phyloP scores from a whole-genome alignment of 208 protist species.

The Acanthamoeba royreba region DNA sequence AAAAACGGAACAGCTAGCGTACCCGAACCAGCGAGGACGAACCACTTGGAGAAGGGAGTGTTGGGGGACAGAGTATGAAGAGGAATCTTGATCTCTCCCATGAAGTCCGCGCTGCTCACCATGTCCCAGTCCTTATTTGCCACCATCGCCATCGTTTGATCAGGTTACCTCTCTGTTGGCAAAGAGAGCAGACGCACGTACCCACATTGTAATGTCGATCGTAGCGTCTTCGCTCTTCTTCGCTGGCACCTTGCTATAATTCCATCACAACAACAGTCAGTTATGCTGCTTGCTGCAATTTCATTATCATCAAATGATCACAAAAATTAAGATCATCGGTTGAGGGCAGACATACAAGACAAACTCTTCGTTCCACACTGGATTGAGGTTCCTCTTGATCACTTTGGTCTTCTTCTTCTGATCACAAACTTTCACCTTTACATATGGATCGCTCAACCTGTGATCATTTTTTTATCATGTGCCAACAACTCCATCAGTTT shows the following conservation, averaged over 20 bases:
- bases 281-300: too few relatives aligned
- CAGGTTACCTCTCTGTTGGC: too few relatives aligned
- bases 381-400: slow-evolving; percentile 43
- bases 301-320: too few relatives aligned
- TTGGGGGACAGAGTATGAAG: not conserved
- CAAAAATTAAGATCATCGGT: not conserved
- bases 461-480: too few relatives aligned
- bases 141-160: too few relatives aligned
- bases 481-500: too few relatives aligned
- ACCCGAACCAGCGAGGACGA: not conserved
- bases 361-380: slow-evolving; percentile 7
- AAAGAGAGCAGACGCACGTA: not conserved
- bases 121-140: not conserved
- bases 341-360: not conserved
- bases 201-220: not conserved
- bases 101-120: not conserved
- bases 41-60: not conserved
- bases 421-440: not conserved
- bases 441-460: slow-evolving; percentile 8
- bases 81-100: not conserved
- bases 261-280: not conserved
- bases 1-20: not conserved
- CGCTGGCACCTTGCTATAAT: not conserved
- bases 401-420: slow-evolving; percentile 40
- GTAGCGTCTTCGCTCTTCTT: not conserved